Conservation (phyloP, 2,329 filamentous ascomycete species). For the Fusarium robinianum region DNA sequence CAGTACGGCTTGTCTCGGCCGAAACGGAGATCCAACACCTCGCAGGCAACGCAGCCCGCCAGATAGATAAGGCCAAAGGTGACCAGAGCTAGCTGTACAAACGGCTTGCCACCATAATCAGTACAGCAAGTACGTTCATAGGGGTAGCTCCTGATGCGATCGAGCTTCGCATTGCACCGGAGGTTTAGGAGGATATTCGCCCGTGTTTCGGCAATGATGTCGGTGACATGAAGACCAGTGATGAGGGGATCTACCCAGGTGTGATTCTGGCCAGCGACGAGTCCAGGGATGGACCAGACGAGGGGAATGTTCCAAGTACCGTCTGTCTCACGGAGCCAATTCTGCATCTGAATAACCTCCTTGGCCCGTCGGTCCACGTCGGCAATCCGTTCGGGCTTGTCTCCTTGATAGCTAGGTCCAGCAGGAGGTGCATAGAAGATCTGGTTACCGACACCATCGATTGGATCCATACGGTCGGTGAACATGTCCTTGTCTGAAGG, state of each 20-base stretch:
- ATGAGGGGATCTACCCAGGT: constrained; percentile 25
- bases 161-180: constrained; percentile 54
- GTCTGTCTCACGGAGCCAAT: constrained; percentile 22
- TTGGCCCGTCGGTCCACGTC: constrained; percentile 20
- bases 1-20: constrained; percentile 9
- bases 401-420: constrained; percentile 29
- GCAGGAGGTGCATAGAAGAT: constrained; percentile 37
- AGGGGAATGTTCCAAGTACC: constrained; percentile 24
- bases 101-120: constrained; percentile 44
- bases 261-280: constrained; percentile 20
- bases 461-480: constrained; percentile 30
- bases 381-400: constrained; percentile 19
- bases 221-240: constrained; percentile 39
- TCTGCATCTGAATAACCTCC: constrained; percentile 23
- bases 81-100: constrained; percentile 32
- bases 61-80: constrained; percentile 24
- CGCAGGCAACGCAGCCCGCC: constrained; percentile 18
- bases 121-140: constrained; percentile 59
- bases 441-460: constrained; percentile 36
- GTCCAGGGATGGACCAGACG: constrained; percentile 26
- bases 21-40: constrained; percentile 17
- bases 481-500: constrained; percentile 23
- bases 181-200: constrained; percentile 55
- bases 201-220: constrained; percentile 37
- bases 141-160: constrained; percentile 43